phyloP scores from a whole-genome alignment of 177 flowering plant genomes.

The Tripterygium wilfordii region DNA sequence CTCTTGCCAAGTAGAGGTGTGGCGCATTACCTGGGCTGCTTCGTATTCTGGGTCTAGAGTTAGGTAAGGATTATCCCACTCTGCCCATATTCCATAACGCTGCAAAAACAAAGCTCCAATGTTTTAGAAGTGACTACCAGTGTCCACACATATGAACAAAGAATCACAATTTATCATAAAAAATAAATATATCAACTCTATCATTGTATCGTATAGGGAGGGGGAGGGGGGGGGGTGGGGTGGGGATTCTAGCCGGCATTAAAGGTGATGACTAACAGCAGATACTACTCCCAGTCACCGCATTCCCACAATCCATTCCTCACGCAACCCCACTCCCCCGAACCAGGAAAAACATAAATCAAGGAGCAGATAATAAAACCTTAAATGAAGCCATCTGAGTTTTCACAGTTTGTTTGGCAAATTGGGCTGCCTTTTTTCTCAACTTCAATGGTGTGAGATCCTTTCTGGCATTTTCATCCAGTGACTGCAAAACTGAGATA shows the following conservation, averaged over 20 bases:
- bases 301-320: no score
- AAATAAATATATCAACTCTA: no score
- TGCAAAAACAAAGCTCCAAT: no score
- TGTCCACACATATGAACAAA: not conserved
- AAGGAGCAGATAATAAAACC: slow-evolving; percentile 32
- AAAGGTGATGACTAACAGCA: no score
- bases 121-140: no score
- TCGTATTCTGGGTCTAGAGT: slow-evolving; percentile 94
- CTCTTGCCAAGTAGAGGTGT: no score
- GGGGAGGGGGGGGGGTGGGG: no score
- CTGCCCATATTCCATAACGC: slow-evolving; percentile 97
- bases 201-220: no score
- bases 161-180: slow-evolving; percentile 1
- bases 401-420: slow-evolving; percentile 83
- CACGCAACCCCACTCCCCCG: no score
- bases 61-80: slow-evolving; percentile 86
- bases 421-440: slow-evolving; percentile 92
- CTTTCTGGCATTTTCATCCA: slow-evolving; percentile 79
- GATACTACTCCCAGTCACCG: no score
- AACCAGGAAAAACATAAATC: slow-evolving; percentile 7
- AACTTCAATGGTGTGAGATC: slow-evolving; percentile 81
- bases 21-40: slow-evolving; percentile 93
- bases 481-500: slow-evolving; percentile 83
- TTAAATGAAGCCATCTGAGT: slow-evolving; percentile 90
- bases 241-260: no score